A percentile compares a stretch with the other conserved stretches of the same genome.
Conservation (phyloP, 148 eudicot genomes). For the Spergularia bocconei region DNA sequence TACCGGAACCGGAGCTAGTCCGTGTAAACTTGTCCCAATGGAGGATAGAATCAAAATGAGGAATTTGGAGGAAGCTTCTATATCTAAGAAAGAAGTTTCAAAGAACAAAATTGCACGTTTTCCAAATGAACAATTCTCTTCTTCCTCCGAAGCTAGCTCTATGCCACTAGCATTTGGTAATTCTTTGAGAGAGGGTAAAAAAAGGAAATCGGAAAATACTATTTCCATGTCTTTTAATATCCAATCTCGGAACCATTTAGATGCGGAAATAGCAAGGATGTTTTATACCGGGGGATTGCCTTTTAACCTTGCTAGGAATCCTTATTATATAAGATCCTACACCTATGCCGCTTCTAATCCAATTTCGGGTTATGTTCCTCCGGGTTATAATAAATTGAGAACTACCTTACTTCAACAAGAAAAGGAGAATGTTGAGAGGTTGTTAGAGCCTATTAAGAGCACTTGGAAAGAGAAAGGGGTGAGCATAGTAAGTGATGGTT, state of each 20-base stretch:
- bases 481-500: slow-evolving; percentile 25
- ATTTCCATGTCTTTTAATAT: too few relatives aligned
- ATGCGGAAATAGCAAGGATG: too few relatives aligned
- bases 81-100: neutral
- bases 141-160: neutral
- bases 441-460: too few relatives aligned
- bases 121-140: neutral
- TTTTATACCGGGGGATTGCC: too few relatives aligned
- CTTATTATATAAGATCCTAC: slow-evolving; percentile 15
- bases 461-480: slow-evolving; percentile 22
- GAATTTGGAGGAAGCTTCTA: neutral
- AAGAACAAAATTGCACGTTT: neutral
- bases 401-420: slow-evolving; percentile 23
- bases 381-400: slow-evolving; percentile 19
- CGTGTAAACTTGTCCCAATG: neutral
- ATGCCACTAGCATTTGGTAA: too few relatives aligned
- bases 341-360: slow-evolving; percentile 5
- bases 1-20: neutral
- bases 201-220: neutral
- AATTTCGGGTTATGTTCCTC: slow-evolving; percentile 26
- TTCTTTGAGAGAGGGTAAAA: neutral
- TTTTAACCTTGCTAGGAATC: slow-evolving; percentile 3
- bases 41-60: neutral
- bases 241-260: too few relatives aligned
- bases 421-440: neutral